These are phyloP conservation scores for Metschnikowia baotianmanensis DNA, from an alignment of 805 yeast species.

Conservation along the genomic window DNA sequence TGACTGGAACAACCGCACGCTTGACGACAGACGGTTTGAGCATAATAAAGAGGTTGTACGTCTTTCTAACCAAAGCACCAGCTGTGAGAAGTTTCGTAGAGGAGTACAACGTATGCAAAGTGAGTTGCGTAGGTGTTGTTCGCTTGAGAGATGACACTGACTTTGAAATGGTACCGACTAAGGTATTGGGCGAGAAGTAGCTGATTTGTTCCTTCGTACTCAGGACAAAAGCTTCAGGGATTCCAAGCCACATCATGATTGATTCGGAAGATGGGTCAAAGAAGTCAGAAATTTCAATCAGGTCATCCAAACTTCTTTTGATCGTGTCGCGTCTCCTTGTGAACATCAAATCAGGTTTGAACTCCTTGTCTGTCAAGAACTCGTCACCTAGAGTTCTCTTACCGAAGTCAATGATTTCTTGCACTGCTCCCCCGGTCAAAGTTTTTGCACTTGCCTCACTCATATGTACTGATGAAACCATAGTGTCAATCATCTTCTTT, in stretches of 20 bases:
- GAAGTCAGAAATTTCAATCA: conserved; percentile 68
- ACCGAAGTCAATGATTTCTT: conserved; percentile 61
- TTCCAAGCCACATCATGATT: conserved; percentile 46
- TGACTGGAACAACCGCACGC: conserved; percentile 52
- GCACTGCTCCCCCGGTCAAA: conserved; percentile 59
- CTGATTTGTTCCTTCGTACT: conserved; percentile 29
- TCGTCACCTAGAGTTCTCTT: conserved; percentile 61
- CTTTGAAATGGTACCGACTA: conserved; percentile 30
- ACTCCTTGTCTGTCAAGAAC: conserved; percentile 56
- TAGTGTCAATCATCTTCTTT: conserved; percentile 58
- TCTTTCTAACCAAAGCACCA: conserved; percentile 42
- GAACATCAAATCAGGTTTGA: conserved; percentile 79
- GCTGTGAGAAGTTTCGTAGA: conserved; percentile 40
- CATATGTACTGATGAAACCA: conserved; percentile 58
- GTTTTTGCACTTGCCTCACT: conserved; percentile 71
- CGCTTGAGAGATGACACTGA: conserved; percentile 31
- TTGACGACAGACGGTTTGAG: conserved; percentile 40
- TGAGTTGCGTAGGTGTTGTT: conserved; percentile 35
- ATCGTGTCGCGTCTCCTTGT: conserved; percentile 65
- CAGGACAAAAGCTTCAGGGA: conserved; percentile 30
- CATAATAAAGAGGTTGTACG: conserved; percentile 31
- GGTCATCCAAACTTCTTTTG: conserved; percentile 54
- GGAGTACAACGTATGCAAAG: conserved; percentile 40
- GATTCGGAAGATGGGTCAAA: conserved; percentile 73
- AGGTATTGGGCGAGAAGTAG: conserved; percentile 31